phyloP scores from a whole-genome alignment of 805 yeast genomes.

The Schwanniomyces vanrijiae region DNA sequence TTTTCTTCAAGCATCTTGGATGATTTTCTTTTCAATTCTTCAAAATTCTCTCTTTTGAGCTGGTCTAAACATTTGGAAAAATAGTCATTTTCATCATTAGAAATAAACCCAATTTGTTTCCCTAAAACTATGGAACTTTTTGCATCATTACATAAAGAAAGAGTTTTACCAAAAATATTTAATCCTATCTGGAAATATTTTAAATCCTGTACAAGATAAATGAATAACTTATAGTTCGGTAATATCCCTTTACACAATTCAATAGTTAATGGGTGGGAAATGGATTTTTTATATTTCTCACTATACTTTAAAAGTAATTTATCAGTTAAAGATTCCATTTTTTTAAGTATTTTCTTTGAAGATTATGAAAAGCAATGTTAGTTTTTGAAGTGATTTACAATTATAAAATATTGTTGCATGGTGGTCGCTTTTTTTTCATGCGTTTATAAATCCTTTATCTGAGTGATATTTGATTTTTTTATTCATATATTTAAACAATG shows the following conservation, averaged over 20 bases:
- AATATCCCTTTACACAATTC: conserved; percentile 49
- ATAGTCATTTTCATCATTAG: conserved; percentile 49
- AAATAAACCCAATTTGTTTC: conserved; percentile 52
- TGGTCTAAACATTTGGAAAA: conserved; percentile 30
- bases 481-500: not conserved
- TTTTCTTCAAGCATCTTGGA: conserved; percentile 16
- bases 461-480: not conserved
- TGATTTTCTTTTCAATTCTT: conserved; percentile 19
- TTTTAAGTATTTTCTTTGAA: not conserved
- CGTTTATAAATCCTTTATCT: not conserved
- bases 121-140: conserved; percentile 40
- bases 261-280: conserved; percentile 40
- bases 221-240: conserved; percentile 39
- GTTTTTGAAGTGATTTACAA: not conserved
- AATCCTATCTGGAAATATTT: conserved; percentile 46
- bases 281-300: conserved; percentile 25
- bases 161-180: conserved; percentile 42
- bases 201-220: conserved; percentile 50
- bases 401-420: not conserved
- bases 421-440: not conserved
- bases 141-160: conserved; percentile 43
- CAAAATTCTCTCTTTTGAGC: conserved; percentile 15
- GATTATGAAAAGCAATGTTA: not conserved
- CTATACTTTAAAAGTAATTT: conserved; percentile 11
- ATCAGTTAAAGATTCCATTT: conserved; percentile 9